Percentiles rank a stretch among this genome's conserved stretches.
phyloP scores from a whole-genome alignment of 352 stramenopile genomes.

The Phytophthora vignae region DNA sequence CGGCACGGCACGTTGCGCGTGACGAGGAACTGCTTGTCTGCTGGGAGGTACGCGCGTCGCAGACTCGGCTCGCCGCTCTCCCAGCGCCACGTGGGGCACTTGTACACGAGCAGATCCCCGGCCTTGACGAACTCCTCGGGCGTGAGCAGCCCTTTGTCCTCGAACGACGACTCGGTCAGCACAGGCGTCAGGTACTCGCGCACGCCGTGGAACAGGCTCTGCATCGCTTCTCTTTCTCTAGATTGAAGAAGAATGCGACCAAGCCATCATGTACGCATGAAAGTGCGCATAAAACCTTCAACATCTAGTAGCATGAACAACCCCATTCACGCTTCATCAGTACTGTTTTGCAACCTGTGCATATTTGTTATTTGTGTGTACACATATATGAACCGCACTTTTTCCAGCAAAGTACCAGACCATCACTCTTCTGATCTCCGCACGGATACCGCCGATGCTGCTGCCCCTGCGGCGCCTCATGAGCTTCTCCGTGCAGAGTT shows the following conservation, averaged over 20 bases:
- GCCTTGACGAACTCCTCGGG: constrained; percentile 97
- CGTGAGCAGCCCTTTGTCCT: constrained; percentile 95
- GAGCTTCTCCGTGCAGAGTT: constrained; percentile 46
- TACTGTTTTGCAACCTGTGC: background rate
- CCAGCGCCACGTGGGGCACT: constrained; percentile 97
- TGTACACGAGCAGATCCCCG: constrained; percentile 96
- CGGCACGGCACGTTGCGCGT: constrained; percentile 92
- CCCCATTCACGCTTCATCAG: too few relatives aligned
- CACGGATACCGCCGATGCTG: constrained; percentile 17
- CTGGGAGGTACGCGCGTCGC: constrained; percentile 73
- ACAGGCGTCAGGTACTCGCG: constrained; percentile 91
- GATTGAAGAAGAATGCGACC: background rate
- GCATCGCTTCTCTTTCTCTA: constrained; percentile 41
- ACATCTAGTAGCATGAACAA: background rate
- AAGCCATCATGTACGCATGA: background rate
- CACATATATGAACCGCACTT: background rate
- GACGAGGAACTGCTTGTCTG: constrained; percentile 91
- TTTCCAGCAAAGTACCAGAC: background rate
- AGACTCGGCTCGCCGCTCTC: constrained; percentile 72
- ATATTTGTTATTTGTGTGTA: background rate
- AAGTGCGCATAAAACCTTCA: background rate
- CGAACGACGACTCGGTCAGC: constrained; percentile 94
- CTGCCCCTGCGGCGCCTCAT: constrained; percentile 46
- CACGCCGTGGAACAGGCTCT: constrained; percentile 84
- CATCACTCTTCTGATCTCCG: background rate